Percentiles rank a stretch among this genome's conserved stretches.
phyloP scores from a whole-genome alignment of 2,329 filamentous ascomycete species.

The Neofusicoccum sp. region DNA sequence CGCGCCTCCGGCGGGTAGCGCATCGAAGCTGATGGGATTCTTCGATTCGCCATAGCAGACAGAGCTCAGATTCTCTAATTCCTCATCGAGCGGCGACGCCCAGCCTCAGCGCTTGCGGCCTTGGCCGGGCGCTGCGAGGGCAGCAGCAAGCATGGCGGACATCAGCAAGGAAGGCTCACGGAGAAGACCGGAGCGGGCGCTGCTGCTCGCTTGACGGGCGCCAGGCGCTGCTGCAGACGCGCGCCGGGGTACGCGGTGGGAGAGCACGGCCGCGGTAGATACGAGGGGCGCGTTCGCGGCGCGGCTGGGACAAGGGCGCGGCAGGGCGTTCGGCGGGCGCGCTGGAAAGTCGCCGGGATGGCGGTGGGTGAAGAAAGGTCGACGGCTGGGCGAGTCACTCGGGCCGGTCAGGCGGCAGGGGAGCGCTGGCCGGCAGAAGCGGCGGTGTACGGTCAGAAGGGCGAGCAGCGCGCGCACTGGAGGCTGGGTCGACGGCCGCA shows the following conservation, averaged over 20 bases:
- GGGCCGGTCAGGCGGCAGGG: constrained; percentile 9
- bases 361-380: background rate
- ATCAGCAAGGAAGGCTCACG: constrained; percentile 9
- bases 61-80: background rate
- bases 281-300: background rate
- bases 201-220: too few species aligned
- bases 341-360: background rate
- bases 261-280: background rate
- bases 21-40: constrained; percentile 2
- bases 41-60: background rate
- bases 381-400: constrained; percentile 3
- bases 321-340: background rate
- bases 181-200: background rate
- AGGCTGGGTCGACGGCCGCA: background rate
- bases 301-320: background rate
- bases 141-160: background rate
- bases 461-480: background rate
- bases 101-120: background rate
- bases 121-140: background rate
- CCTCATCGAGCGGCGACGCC: constrained; percentile 1
- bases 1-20: background rate
- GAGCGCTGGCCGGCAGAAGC: background rate
- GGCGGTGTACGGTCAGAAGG: constrained; percentile 14
- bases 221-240: background rate
- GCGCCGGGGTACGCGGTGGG: background rate